Evolutionary conservation across 352 stramenopile genomes (phyloP).

Genomic region (Globisporangium heterothallicum): DNA sequence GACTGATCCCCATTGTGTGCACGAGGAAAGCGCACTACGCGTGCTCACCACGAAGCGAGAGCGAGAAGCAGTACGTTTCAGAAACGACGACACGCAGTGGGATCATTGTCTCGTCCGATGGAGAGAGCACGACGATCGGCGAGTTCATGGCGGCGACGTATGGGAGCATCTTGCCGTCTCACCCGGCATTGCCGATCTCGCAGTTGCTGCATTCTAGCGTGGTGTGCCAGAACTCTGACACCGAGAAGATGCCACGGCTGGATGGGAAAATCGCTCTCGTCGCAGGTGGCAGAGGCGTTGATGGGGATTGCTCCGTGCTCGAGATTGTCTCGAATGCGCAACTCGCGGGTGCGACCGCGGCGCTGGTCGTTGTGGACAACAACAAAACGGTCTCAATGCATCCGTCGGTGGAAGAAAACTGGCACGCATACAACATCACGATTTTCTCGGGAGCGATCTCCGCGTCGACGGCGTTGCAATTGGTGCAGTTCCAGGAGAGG

Average conservation of each 20-base stretch:
- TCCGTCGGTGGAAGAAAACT: conserved; percentile 35
- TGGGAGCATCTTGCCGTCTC: conserved; percentile 34
- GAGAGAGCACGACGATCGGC: conserved; percentile 20
- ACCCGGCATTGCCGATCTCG: conserved; percentile 18
- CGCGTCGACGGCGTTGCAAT: conserved; percentile 17
- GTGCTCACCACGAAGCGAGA: conserved; percentile 25
- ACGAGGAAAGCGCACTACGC: conserved; percentile 32
- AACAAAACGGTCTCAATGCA: conserved; percentile 23
- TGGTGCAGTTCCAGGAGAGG: conserved; percentile 17
- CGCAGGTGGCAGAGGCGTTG: conserved; percentile 9
- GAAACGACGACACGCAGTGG: conserved; percentile 26
- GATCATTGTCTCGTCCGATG: conserved; percentile 18
- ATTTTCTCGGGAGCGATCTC: conserved; percentile 43
- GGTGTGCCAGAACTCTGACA: conserved; percentile 17
- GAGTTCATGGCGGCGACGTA: conserved; percentile 50
- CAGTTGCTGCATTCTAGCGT: conserved; percentile 16
- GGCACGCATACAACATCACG: conserved; percentile 69
- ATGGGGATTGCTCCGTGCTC: conserved; percentile 28
- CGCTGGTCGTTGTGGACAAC: conserved; percentile 23
- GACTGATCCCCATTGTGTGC: conserved; percentile 53
- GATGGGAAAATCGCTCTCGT: conserved; percentile 32
- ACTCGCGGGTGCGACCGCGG: conserved; percentile 31
- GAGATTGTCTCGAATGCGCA: conserved; percentile 40
- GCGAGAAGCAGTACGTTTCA: conserved; percentile 37
- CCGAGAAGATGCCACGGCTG: conserved; percentile 12